These are phyloP conservation scores for Thuidium tamariscinum DNA, from an alignment of 225 moss, liverwort and hornwort genomes.

Conservation along the genomic window DNA sequence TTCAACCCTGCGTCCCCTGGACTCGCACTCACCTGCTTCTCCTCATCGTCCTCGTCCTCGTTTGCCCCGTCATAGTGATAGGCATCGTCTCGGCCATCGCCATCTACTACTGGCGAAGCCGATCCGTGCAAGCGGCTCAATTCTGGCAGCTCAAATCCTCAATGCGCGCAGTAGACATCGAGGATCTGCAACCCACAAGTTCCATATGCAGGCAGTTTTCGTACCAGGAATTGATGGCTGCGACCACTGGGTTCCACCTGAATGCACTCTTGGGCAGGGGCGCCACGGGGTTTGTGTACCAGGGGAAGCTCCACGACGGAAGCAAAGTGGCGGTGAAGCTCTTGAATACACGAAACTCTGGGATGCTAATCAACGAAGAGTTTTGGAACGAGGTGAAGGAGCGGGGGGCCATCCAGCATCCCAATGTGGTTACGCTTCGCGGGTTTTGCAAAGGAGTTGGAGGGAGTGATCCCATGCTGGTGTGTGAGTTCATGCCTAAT, in stretches of 20 bases:
- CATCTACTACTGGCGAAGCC: conserved; percentile 30
- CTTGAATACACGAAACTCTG: conserved; percentile 52
- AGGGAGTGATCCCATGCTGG: conserved; percentile 46
- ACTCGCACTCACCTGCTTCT: conserved; percentile 20
- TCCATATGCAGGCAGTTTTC: conserved; percentile 34
- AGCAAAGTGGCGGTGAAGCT: conserved; percentile 61
- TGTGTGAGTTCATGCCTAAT: conserved; percentile 71
- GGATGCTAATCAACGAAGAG: conserved; percentile 34
- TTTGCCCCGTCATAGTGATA: conserved; percentile 18
- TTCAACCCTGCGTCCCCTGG: conserved; percentile 42
- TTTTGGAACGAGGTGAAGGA: conserved; percentile 66
- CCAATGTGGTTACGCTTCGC: conserved; percentile 57
- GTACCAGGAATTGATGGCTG: conserved; percentile 43
- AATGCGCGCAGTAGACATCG: conserved; percentile 7
- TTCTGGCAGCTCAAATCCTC: conserved; percentile 53
- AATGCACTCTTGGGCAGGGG: conserved; percentile 43
- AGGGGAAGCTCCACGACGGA: conserved; percentile 60
- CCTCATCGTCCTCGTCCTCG: conserved; percentile 5
- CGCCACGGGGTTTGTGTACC: conserved; percentile 52
- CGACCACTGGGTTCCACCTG: conserved; percentile 52
- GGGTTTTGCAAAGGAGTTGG: conserved; percentile 54
- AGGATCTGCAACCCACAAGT: not conserved
- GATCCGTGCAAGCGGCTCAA: conserved; percentile 21
- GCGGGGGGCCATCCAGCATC: conserved; percentile 51
- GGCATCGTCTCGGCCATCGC: conserved; percentile 12